Evolutionary conservation across 2,329 filamentous ascomycete genomes (phyloP).

Genomic region (Exutisphaerella laricina): DNA sequence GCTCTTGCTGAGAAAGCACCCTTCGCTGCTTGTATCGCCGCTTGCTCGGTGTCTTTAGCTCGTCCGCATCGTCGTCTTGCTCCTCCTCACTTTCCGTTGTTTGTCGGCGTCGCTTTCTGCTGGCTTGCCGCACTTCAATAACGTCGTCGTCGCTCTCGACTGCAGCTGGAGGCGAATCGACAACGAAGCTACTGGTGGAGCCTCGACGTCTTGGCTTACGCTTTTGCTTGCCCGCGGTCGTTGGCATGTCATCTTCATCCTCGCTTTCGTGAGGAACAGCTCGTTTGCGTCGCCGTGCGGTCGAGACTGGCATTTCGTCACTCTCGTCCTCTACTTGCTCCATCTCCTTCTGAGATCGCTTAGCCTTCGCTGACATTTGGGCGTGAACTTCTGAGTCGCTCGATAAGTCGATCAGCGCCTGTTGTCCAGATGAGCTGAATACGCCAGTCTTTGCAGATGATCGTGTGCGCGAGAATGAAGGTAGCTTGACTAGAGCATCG

Average conservation of each 20-base stretch:
- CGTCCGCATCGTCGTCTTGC: slow-evolving; percentile 15
- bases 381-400: slow-evolving; percentile 19
- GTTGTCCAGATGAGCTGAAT: slow-evolving; percentile 25
- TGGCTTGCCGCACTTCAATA: slow-evolving; percentile 16
- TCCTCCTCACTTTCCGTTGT: slow-evolving; percentile 9
- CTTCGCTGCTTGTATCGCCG: slow-evolving; percentile 19
- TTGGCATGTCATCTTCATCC: slow-evolving; percentile 30
- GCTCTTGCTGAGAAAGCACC: slow-evolving; percentile 30
- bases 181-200: slow-evolving; percentile 25
- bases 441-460: slow-evolving; percentile 22
- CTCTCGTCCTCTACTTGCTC: slow-evolving; percentile 9
- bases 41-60: slow-evolving; percentile 23
- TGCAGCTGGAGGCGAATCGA: slow-evolving; percentile 16
- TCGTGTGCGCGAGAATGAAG: slow-evolving; percentile 18
- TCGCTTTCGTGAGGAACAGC: slow-evolving; percentile 19
- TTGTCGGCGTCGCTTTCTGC: slow-evolving; percentile 16
- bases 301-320: slow-evolving; percentile 6
- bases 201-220: slow-evolving; percentile 14
- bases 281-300: slow-evolving; percentile 2
- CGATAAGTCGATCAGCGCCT: slow-evolving; percentile 14
- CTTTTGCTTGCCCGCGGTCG: slow-evolving; percentile 24
- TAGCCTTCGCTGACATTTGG: slow-evolving; percentile 15
- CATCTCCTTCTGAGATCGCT: background rate
- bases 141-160: slow-evolving; percentile 31
- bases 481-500: slow-evolving; percentile 20